phyloP scores from a whole-genome alignment of 2,329 filamentous ascomycete species.

The Exophiala oligosperma region DNA sequence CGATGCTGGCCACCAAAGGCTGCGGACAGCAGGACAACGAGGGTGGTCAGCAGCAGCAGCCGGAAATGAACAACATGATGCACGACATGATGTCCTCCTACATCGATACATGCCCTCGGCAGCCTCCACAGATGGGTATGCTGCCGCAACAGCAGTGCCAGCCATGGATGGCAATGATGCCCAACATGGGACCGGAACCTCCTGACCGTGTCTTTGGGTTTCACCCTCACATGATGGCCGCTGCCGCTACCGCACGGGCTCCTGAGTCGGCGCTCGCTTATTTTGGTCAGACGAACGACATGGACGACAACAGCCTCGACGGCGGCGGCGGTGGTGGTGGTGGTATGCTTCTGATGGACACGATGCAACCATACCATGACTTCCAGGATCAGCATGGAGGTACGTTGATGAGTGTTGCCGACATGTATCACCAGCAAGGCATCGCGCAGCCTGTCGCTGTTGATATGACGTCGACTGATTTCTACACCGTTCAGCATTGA shows the following conservation, averaged over 20 bases:
- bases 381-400: not conserved
- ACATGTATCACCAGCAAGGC: no score
- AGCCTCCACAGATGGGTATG: not conserved
- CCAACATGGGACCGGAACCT: slow-evolving; percentile 15
- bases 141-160: not conserved
- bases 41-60: not conserved
- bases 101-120: not conserved
- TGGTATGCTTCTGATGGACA: slow-evolving; percentile 10
- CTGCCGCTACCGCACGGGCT: not conserved
- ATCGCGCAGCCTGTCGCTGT: no score
- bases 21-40: slow-evolving; percentile 5
- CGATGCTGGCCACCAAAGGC: slow-evolving; percentile 1
- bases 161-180: slow-evolving; percentile 16
- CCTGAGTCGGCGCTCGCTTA: slow-evolving; percentile 7
- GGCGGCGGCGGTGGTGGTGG: not conserved
- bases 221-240: slow-evolving; percentile 1
- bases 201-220: slow-evolving; percentile 18
- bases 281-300: slow-evolving; percentile 11
- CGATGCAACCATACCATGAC: slow-evolving; percentile 13
- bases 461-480: no score
- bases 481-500: no score
- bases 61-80: slow-evolving; percentile 10
- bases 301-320: not conserved
- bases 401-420: not conserved
- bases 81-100: slow-evolving; percentile 4